Base-by-base conservation (phyloP, 768 basidiomycete genomes). In the Phylloporus sp. region DNA sequence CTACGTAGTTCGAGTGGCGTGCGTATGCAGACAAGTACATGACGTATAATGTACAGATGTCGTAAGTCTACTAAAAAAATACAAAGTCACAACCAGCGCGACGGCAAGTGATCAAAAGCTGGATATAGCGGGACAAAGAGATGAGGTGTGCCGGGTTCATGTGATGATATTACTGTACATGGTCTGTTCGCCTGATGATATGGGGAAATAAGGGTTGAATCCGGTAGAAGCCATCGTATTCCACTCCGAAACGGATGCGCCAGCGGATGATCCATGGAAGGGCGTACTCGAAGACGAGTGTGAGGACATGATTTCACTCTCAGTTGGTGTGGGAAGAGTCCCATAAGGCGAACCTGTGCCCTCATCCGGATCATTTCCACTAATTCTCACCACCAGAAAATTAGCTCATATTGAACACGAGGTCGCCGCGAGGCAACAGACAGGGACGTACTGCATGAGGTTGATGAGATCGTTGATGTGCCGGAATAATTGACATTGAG, bases 171-270 rank as follows among this genome's bases (percentile, higher is more conserved):
- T 77, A 56, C 69, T 72, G 63, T 81, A 81, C 53, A 82, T 74
- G 58, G 62, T 66, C 56, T 78, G 76, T 42, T 81, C 78, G 55
- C 74, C 78, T 41, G 67, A 59, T 34, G 75, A 66, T 49, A 81
- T 70, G 27, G 83, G 78, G 60, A 86, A 86, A 64, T 86, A 86
- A 6, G 84, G 72, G 44, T 81, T 84, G 66, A 82, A 86, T 26
- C 77, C 75, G 23, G 76, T 58, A 20, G 76, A 70, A 29, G 70
- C 57, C 61, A 82, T 70, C 47, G 76, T 70, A 53, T 72, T 77
- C 83, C 82, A 84, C 64, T 84, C 77, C 53, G 80, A 76, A 32
- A 77, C 76, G 45, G 78, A 55, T 48, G 66, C 73, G 56, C 77
- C 75, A 61, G 70, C 76, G 49, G 64, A 64, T 53, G 69, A 63